Evolutionary conservation across 495 filamentous ascomycete genomes (phyloP), one percentile per base, ranked within the genome.

Genomic region (Neohortaea acidophila): DNA sequence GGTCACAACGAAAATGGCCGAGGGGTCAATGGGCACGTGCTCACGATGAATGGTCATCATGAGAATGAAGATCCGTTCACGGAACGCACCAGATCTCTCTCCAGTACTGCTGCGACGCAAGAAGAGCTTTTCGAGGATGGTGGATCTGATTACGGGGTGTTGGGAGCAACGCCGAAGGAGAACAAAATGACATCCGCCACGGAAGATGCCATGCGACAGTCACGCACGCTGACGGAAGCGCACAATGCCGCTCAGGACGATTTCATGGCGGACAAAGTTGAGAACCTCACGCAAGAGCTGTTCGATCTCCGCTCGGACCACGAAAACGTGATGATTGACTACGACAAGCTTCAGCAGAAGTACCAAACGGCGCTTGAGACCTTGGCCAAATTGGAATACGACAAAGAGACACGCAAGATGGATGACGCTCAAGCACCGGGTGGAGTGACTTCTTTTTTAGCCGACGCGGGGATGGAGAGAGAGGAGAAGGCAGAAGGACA

Each of bases 371-470:
- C 85, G 9, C 60, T 96, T 29, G 77, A 77, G 20, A 74, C 81
- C 4, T 54, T 99, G 20, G 77, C 80, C 7, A 76, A 81, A 52
- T 60, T 94, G 27, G 85, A 92, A 52, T 86, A 94, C 38, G 46
- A 31, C 20, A 42, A 49, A 33, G 41, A 49, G 28, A 27, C 30
- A 24, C 41, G 28, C 15, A 38, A 31, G 35, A 24, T 17, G 4
- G 4, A 6, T 1, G 15, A 21, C 9, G 23, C 25, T 31, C 66
- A 74, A 13, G 64, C 72, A 23, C 66, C 70, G 32, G 58, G 69
- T 28, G 68, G 84, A 36, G 82, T 85, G 11, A 66, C 72, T 36
- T 91, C 86, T 79, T 93, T 93, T 85, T 80, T 94, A 82, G 84
- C 73, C 47, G 78, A 84, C 56, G 68, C 67, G 59, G 76, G 74